A percentile compares a stretch with the other conserved stretches of the same genome.
phyloP scores from a whole-genome alignment of 805 yeast species.

The Clavispora asparagi region DNA sequence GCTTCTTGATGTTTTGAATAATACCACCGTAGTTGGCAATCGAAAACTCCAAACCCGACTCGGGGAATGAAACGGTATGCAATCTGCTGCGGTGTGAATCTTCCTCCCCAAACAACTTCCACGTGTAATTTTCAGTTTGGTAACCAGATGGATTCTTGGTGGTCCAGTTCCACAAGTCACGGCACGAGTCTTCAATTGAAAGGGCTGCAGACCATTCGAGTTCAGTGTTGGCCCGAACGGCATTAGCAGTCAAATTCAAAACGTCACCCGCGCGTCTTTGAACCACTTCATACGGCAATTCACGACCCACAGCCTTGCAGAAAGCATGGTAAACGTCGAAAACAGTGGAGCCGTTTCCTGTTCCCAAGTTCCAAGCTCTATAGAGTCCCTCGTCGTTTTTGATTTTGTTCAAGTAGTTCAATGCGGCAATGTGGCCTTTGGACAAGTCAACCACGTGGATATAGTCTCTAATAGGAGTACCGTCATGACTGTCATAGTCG shows the following conservation, averaged over 20 bases:
- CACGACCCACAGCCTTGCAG: constrained; percentile 56
- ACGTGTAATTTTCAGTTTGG: constrained; percentile 26
- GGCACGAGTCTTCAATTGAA: constrained; percentile 58
- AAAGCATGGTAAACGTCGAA: constrained; percentile 65
- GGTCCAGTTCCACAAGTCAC: constrained; percentile 77
- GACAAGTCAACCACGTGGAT: constrained; percentile 80
- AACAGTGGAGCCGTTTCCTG: constrained; percentile 78
- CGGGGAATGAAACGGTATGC: constrained; percentile 26
- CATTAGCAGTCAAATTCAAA: constrained; percentile 65
- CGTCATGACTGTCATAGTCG: constrained; percentile 68
- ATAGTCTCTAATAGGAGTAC: constrained; percentile 79
- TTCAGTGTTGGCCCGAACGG: constrained; percentile 61
- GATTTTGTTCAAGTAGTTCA: constrained; percentile 43
- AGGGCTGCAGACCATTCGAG: constrained; percentile 58
- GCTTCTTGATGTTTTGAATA: constrained; percentile 37
- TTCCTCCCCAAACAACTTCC: constrained; percentile 22
- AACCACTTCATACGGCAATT: constrained; percentile 59
- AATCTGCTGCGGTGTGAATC: constrained; percentile 26
- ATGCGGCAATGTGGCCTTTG: constrained; percentile 69
- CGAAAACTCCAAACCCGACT: constrained; percentile 32
- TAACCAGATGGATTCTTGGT: constrained; percentile 62
- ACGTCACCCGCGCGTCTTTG: constrained; percentile 76
- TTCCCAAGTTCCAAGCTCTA: constrained; percentile 80
- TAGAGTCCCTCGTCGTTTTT: constrained; percentile 42
- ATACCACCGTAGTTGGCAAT: constrained; percentile 50